Evolutionary conservation across 1,139 yeast species (phyloP).

Genomic region (Magnusiomyces suaveolens): DNA sequence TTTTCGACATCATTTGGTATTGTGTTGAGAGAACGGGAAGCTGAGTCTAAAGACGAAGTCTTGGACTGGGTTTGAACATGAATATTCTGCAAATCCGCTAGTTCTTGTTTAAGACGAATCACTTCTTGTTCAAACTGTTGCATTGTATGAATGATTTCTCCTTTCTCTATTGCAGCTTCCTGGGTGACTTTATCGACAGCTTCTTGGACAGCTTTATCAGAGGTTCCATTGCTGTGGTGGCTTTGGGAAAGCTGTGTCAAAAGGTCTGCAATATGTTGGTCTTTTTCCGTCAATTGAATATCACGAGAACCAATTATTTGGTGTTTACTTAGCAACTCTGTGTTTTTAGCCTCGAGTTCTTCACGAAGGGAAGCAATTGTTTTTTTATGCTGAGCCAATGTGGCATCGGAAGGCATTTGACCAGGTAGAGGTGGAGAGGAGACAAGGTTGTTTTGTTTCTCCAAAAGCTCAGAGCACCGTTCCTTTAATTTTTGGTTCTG

Average conservation of each 20-base stretch:
- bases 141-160: background rate
- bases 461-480: conserved; percentile 15
- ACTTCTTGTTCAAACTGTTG: background rate
- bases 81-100: background rate
- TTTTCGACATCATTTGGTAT: background rate
- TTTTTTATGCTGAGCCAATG: background rate
- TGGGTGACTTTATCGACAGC: background rate
- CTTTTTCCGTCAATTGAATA: background rate
- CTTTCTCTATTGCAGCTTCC: background rate
- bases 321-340: background rate
- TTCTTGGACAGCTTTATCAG: background rate
- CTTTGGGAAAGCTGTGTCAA: background rate
- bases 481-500: conserved; percentile 16
- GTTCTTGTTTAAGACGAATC: background rate
- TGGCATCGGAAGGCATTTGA: conserved; percentile 15
- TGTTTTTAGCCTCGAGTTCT: conserved; percentile 2
- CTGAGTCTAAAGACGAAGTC: background rate
- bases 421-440: too few species aligned
- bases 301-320: background rate
- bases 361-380: conserved; percentile 10
- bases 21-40: background rate
- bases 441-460: too few species aligned
- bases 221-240: background rate
- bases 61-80: background rate
- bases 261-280: background rate